A percentile compares a stretch with the other conserved stretches of the same genome.
phyloP scores from a whole-genome alignment of 148 eudicot genomes.

The Rhododendron ferrugineum region DNA sequence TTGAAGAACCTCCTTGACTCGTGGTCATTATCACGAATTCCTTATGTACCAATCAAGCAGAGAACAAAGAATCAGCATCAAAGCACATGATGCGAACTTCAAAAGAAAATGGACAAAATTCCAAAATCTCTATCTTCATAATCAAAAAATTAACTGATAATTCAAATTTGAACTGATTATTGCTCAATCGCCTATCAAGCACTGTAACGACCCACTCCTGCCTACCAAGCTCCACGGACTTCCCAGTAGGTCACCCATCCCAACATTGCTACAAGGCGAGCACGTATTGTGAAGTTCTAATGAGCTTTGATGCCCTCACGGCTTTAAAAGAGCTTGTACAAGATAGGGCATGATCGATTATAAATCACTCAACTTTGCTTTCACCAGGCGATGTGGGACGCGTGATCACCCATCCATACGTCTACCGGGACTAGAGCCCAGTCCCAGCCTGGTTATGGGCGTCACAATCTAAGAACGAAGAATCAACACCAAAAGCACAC shows the following conservation, averaged over 20 bases:
- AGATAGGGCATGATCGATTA: neutral
- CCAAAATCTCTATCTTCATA: neutral
- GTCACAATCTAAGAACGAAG: neutral
- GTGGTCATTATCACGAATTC: constrained; percentile 18
- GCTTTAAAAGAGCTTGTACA: no score
- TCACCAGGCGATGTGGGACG: neutral
- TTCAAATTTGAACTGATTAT: neutral
- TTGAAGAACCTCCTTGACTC: constrained; percentile 30
- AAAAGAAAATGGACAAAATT: neutral
- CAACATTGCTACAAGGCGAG: neutral
- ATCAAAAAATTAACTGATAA: neutral
- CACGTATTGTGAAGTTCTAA: neutral
- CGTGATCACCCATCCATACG: neutral
- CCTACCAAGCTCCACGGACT: neutral
- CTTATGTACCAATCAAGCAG: constrained; percentile 1
- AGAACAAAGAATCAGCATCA: neutral
- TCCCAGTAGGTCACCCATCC: neutral
- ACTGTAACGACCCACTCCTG: neutral
- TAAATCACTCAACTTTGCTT: no score
- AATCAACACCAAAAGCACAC: neutral
- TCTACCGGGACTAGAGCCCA: neutral
- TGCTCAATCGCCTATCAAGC: neutral
- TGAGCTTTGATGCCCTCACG: neutral
- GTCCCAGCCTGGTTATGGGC: neutral
- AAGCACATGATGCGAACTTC: neutral